Base-by-base conservation (phyloP, 495 filamentous ascomycete species). In the Clohesyomyces aquaticus region DNA sequence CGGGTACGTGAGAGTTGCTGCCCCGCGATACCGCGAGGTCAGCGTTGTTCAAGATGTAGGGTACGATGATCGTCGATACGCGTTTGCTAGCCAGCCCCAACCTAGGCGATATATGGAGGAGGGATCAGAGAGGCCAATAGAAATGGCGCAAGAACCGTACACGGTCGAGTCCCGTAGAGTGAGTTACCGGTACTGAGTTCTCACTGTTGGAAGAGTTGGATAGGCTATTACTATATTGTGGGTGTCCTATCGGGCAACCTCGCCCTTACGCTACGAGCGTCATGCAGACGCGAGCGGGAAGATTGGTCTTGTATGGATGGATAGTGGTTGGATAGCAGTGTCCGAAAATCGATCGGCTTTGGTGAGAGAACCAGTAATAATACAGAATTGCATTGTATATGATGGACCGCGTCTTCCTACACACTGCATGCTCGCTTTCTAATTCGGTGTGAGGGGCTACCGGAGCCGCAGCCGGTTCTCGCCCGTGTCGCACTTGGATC, bases 91-190 rank as follows among this genome's bases (percentile, higher is more conserved):
- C 14, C 50, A 56, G 19, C 35, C 58, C 22, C 67, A 50, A 21
- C 49, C 49, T 12, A 55, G 64, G 27, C 68, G 66, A 9, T 70
- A 63, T 35, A 29, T 70, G n/a, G 69, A 72, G 16, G 69, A 72
- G 14, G 50, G 38, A 29, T 1, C 46, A 21, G 68, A 66, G 18
- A 48, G 59, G 55, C 58, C 52, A 10, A 25, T 55, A 12, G 69
- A 69, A 58, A 29, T 51, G 10, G 53, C 28, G 18, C 60, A 65
- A 29, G 69, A 65, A 21, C 19, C 22, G n/a, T 65, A 59, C 47
- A 25, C 19, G 9, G 63, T 21, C 29, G 58, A 63, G 42, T 42
- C 22, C 29, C 55, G 64, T 38, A 27, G 66, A 49, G 66, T 67
- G 53, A 67, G 69, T 46, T 65, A 69, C 57, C 59, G 66, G 14